A percentile compares a stretch with the other conserved stretches of the same genome.
Conservation (phyloP, 257 asterid species). For the Nicotiana otophora region DNA sequence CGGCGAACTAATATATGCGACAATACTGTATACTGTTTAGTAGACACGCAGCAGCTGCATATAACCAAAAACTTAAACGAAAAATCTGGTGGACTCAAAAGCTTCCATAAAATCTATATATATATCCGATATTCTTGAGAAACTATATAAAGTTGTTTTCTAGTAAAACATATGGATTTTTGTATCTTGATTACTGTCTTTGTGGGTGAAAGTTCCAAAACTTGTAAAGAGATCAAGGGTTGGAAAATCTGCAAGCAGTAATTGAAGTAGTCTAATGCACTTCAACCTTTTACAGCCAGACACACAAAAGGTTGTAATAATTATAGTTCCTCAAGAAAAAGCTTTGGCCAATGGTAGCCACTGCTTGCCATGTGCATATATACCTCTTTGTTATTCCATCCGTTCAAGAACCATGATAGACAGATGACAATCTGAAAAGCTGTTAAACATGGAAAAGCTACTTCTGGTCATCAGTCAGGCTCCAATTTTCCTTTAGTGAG, state of each 20-base stretch:
- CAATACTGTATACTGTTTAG: neutral
- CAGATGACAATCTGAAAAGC: neutral
- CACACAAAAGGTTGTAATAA: neutral
- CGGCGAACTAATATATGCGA: neutral
- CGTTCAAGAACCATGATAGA: neutral
- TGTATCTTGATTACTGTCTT: neutral
- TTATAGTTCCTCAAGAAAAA: neutral
- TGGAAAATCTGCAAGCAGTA: neutral
- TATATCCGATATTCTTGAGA: neutral
- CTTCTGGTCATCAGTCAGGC: neutral
- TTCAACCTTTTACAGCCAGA: constrained; percentile 1
- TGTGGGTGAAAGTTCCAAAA: neutral
- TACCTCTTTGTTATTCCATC: neutral
- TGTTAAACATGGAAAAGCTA: neutral
- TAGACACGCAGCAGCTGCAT: neutral
- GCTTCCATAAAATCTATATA: neutral
- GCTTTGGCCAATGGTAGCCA: neutral
- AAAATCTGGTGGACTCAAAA: neutral
- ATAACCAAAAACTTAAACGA: neutral
- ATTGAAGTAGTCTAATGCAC: neutral
- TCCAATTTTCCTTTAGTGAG: neutral
- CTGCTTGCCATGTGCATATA: neutral
- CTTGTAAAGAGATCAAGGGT: neutral
- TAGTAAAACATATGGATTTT: neutral
- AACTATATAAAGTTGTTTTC: neutral